Percentiles rank a stretch among this genome's conserved stretches.
These are phyloP conservation scores for Pyrenula aspistea DNA, from an alignment of 495 filamentous ascomycete species.

Conservation along the genomic window DNA sequence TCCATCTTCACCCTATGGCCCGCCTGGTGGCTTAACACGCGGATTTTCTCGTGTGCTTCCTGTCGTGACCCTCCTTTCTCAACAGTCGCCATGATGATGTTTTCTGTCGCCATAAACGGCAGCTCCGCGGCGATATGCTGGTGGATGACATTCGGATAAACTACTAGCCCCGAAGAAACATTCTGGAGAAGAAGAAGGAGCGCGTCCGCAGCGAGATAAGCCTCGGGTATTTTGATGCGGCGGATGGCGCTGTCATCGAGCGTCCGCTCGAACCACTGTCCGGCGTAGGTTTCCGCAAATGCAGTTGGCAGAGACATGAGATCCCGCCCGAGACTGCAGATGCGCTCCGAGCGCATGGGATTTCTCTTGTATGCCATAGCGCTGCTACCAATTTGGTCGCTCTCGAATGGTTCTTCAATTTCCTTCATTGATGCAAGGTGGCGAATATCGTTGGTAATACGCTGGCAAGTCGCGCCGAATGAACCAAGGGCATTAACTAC, in stretches of 20 bases:
- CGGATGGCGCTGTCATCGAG: constrained; percentile 51
- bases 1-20: constrained; percentile 65
- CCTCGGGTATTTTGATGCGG: constrained; percentile 64
- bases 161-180: constrained; percentile 67
- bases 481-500: constrained; percentile 70
- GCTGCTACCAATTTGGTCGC: constrained; percentile 39
- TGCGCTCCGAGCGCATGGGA: constrained; percentile 79
- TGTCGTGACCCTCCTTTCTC: constrained; percentile 67
- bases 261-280: constrained; percentile 56
- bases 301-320: constrained; percentile 43
- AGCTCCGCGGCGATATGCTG: constrained; percentile 62
- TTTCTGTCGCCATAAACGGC: constrained; percentile 80
- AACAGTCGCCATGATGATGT: constrained; percentile 78
- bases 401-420: constrained; percentile 89
- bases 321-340: constrained; percentile 64
- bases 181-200: constrained; percentile 74
- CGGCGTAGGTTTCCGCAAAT: constrained; percentile 50
- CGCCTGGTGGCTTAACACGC: constrained; percentile 78
- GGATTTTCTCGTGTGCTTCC: constrained; percentile 84
- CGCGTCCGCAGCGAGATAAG: constrained; percentile 74
- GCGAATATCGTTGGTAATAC: constrained; percentile 63
- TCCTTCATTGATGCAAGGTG: constrained; percentile 72
- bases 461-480: constrained; percentile 72
- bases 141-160: constrained; percentile 72
- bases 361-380: constrained; percentile 81